Evolutionary conservation across 208 protist species (phyloP).

Genomic region (Entamoeba invadens): DNA sequence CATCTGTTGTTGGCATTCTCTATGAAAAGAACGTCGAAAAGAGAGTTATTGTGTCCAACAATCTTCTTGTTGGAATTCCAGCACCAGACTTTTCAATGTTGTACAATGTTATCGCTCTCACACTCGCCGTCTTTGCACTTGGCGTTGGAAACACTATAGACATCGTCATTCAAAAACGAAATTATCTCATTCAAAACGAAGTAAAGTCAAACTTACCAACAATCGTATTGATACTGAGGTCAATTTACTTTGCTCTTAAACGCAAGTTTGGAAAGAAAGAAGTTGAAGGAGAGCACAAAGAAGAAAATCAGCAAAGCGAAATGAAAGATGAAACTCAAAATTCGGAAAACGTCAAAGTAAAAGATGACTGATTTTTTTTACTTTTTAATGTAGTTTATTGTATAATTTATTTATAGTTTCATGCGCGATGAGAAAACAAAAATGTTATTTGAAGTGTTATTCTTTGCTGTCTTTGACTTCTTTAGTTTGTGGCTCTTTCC

Average conservation of each 20-base stretch:
- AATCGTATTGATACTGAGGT: neutral
- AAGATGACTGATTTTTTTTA: no score
- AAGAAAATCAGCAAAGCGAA: neutral
- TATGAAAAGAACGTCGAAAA: no score
- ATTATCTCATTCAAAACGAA: neutral
- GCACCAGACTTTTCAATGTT: neutral
- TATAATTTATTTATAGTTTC: no score
- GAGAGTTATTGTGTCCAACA: neutral
- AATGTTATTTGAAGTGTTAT: no score
- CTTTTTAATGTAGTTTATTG: no score
- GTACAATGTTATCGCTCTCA: neutral
- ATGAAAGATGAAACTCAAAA: neutral
- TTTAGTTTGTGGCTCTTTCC: neutral
- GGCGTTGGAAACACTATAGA: neutral
- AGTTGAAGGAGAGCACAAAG: neutral
- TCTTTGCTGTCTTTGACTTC: no score
- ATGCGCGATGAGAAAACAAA: no score
- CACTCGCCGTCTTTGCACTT: neutral
- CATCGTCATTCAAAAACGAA: neutral
- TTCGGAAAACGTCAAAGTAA: no score
- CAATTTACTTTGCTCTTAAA: neutral
- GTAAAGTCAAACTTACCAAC: neutral
- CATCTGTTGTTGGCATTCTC: neutral
- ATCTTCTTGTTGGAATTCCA: neutral
- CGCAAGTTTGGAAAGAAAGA: neutral